A percentile compares a stretch with the other conserved stretches of the same genome.
These are phyloP conservation scores for Talinum fruticosum DNA, from an alignment of 148 eudicot species.

Conservation along the genomic window DNA sequence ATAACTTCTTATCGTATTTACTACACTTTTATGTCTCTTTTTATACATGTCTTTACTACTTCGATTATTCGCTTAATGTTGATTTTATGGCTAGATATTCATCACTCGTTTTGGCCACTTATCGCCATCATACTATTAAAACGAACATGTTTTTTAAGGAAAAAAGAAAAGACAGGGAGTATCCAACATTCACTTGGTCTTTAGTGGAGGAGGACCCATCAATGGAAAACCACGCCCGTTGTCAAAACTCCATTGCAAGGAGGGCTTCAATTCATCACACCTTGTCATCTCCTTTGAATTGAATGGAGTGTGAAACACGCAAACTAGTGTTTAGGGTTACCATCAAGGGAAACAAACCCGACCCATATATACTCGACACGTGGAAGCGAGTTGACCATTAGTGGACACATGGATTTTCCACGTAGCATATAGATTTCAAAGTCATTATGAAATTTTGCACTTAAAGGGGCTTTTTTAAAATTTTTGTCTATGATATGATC, in stretches of 20 bases:
- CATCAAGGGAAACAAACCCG: background rate
- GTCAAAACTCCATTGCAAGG: background rate
- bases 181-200: no score
- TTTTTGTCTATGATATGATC: background rate
- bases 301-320: background rate
- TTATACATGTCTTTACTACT: no score
- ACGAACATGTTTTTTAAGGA: no score
- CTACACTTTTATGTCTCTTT: no score
- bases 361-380: background rate
- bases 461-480: no score
- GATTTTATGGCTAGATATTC: no score
- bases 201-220: background rate
- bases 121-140: no score
- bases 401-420: background rate
- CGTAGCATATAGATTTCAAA: background rate
- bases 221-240: background rate
- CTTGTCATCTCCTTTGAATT: background rate
- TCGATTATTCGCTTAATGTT: no score
- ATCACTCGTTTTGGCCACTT: no score
- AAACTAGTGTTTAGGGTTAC: background rate
- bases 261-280: background rate
- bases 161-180: no score
- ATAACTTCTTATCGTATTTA: no score
- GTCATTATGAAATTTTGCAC: background rate
- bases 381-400: background rate